Conservation (phyloP, 805 yeast species). For the Crinitomyces ghanaensis region DNA sequence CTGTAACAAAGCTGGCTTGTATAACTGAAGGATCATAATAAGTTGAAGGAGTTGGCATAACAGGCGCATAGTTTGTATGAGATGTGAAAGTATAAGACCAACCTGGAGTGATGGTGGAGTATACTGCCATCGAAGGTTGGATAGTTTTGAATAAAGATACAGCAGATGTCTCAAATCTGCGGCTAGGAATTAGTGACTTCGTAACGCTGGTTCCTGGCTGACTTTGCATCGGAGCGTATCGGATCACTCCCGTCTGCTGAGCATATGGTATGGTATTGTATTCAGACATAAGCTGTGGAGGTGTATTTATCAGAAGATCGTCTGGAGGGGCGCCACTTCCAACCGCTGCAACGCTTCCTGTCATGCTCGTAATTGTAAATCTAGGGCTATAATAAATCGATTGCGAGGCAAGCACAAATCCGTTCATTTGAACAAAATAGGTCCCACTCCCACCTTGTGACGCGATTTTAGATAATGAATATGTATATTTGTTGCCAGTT, state of each 20-base stretch:
- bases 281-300: conserved; percentile 30
- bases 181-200: conserved; percentile 36
- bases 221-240: conserved; percentile 87
- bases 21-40: conserved; percentile 16
- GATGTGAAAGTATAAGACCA: conserved; percentile 66
- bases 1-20: too few species aligned
- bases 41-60: conserved; percentile 25
- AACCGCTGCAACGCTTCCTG: conserved; percentile 36
- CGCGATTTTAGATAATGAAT: conserved; percentile 35
- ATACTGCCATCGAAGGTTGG: conserved; percentile 31
- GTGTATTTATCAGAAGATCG: conserved; percentile 28
- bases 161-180: conserved; percentile 55
- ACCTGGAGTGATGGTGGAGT: conserved; percentile 73
- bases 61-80: conserved; percentile 52
- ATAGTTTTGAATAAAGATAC: conserved; percentile 47
- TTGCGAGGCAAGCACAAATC: conserved; percentile 32
- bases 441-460: conserved; percentile 48
- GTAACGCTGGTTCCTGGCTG: conserved; percentile 73
- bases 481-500: conserved; percentile 6
- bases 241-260: conserved; percentile 69
- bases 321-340: conserved; percentile 41
- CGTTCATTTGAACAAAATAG: conserved; percentile 61
- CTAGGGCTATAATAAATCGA: conserved; percentile 60
- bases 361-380: conserved; percentile 58
- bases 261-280: conserved; percentile 66